phyloP scores from a whole-genome alignment of 2,329 filamentous ascomycete species.

The Mycogone perniciosa region DNA sequence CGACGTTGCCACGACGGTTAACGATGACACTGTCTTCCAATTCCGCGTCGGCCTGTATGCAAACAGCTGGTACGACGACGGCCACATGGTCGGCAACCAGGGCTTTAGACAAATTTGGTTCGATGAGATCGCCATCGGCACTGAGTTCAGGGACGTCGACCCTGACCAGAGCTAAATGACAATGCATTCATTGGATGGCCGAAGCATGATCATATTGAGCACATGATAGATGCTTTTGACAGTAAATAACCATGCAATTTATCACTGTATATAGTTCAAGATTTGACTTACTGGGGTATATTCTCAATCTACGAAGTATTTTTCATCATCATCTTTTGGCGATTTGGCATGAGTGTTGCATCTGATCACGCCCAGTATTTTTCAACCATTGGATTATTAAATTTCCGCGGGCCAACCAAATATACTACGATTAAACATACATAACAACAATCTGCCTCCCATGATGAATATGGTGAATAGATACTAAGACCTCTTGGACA shows the following conservation, averaged over 20 bases:
- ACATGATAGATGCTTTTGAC: not conserved
- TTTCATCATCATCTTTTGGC: too few species aligned
- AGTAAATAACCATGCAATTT: not conserved
- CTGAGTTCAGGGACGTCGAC: constrained; percentile 25
- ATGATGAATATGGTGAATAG: too few species aligned
- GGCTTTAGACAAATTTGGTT: constrained; percentile 42
- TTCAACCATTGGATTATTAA: too few species aligned
- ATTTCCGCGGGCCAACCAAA: too few species aligned
- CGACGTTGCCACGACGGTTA: constrained; percentile 38
- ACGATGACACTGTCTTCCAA: constrained; percentile 37
- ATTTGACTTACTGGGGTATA: not conserved
- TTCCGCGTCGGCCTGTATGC: constrained; percentile 45
- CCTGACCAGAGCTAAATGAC: constrained; percentile 12
- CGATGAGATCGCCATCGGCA: constrained; percentile 41
- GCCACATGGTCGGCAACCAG: constrained; percentile 34
- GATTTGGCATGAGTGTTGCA: too few species aligned
- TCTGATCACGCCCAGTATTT: too few species aligned
- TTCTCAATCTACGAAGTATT: too few species aligned
- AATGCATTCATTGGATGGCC: not conserved
- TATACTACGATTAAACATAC: too few species aligned
- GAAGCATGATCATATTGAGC: not conserved
- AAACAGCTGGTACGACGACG: constrained; percentile 42
- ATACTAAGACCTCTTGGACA: too few species aligned
- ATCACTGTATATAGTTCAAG: not conserved
- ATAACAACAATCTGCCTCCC: too few species aligned